Evolutionary conservation across 2,329 filamentous ascomycete genomes (phyloP).

Genomic region (Geosmithia morbida): DNA sequence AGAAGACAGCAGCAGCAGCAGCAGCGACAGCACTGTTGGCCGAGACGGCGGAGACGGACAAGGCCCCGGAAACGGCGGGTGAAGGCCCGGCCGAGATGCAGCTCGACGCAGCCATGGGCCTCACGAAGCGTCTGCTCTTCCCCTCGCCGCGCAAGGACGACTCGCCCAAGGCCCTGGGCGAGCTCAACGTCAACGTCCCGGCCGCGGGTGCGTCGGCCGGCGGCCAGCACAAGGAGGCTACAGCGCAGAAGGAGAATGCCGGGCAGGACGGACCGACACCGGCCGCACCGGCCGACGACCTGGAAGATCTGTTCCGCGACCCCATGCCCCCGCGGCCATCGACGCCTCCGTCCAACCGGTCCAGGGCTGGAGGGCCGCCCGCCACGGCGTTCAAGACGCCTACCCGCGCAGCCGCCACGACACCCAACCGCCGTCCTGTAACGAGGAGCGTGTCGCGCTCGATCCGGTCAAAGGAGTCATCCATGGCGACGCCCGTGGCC

Average conservation of each 20-base stretch:
- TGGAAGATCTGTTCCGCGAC: constrained; percentile 55
- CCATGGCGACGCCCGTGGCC: constrained; percentile 21
- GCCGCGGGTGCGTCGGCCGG: constrained; percentile 22
- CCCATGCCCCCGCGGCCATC: constrained; percentile 9
- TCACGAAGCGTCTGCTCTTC: constrained; percentile 58
- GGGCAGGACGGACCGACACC: constrained; percentile 6
- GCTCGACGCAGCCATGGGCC: constrained; percentile 31
- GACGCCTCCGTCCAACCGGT: constrained; percentile 4
- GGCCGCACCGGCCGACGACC: constrained; percentile 29
- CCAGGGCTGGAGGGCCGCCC: constrained; percentile 17
- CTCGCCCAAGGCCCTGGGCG: constrained; percentile 45
- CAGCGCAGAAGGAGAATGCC: constrained; percentile 29
- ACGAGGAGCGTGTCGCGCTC: constrained; percentile 46
- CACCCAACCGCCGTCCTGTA: constrained; percentile 44
- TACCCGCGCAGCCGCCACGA: constrained; percentile 29
- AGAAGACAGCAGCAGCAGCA: constrained; percentile 11
- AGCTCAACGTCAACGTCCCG: constrained; percentile 38
- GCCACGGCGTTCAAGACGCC: constrained; percentile 45
- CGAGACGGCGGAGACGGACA: not conserved
- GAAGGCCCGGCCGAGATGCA: constrained; percentile 40
- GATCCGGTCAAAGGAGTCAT: constrained; percentile 29
- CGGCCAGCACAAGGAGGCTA: constrained; percentile 18
- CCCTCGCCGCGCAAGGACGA: constrained; percentile 59
- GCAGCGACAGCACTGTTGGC: not conserved
- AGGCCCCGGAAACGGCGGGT: not conserved